phyloP scores from a whole-genome alignment of 371 early-diverging fungal genomes.

The Rhizomucor pusillus region DNA sequence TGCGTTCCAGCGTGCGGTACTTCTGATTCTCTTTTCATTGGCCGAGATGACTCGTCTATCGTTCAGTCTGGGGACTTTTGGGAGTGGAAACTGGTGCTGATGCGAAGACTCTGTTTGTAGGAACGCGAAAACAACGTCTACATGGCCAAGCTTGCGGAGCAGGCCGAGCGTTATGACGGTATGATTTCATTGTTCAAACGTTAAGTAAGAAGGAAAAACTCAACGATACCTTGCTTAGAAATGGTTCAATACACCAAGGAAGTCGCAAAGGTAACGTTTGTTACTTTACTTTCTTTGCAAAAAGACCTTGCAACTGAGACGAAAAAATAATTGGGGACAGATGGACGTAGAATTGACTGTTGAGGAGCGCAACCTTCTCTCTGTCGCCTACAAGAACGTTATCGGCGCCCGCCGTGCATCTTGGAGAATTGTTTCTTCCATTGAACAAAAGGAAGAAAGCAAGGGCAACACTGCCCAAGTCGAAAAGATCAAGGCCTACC shows the following conservation, averaged over 20 bases:
- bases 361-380: constrained; percentile 98
- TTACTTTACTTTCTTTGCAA: background rate
- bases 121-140: constrained; percentile 57
- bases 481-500: constrained; percentile 88
- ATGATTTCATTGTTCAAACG: constrained; percentile 2
- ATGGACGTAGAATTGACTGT: constrained; percentile 79
- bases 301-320: constrained; percentile 7
- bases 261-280: constrained; percentile 58
- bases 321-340: constrained; percentile 16
- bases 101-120: constrained; percentile 13
- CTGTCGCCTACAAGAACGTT: constrained; percentile 99
- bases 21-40: too few relatives aligned
- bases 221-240: constrained; percentile 53
- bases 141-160: constrained; percentile 99
- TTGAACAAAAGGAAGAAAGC: constrained; percentile 96
- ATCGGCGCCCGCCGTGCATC: constrained; percentile 99
- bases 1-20: too few relatives aligned
- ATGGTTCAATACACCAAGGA: constrained; percentile 96
- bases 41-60: too few relatives aligned
- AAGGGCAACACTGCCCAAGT: constrained; percentile 88
- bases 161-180: constrained; percentile 98
- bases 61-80: too few relatives aligned
- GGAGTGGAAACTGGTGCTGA: too few relatives aligned
- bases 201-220: constrained; percentile 1
- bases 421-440: constrained; percentile 99